A percentile compares a stretch with the other conserved stretches of the same genome.
Evolutionary conservation across 371 early-diverging fungal species (phyloP).

Genomic region (Actinomucor elegans): DNA sequence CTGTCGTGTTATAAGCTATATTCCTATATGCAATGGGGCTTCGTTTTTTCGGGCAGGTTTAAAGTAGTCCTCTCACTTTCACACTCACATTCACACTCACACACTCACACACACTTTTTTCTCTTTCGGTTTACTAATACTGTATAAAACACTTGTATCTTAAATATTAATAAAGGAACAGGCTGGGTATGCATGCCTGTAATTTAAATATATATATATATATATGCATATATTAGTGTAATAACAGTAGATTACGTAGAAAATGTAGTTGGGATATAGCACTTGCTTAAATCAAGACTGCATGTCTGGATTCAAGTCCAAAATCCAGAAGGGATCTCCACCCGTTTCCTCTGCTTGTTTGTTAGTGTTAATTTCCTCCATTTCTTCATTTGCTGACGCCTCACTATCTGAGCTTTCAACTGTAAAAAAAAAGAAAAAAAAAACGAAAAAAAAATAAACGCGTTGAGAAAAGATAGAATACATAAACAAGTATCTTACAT

Average conservation of each 20-base stretch:
- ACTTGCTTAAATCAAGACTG: slow-evolving; percentile 4
- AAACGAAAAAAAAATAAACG: too few relatives aligned
- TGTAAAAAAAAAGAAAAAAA: slow-evolving; percentile 13
- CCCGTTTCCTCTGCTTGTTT: slow-evolving; percentile 29
- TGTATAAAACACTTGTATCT: too few relatives aligned
- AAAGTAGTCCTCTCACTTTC: too few relatives aligned
- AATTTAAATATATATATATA: too few relatives aligned
- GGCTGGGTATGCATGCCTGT: too few relatives aligned
- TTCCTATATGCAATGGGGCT: too few relatives aligned
- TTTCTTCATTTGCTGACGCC: slow-evolving; percentile 30
- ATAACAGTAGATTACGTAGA: background rate
- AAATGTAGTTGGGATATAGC: background rate
- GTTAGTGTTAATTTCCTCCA: slow-evolving; percentile 8
- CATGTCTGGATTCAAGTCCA: slow-evolving; percentile 55
- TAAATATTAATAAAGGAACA: background rate
- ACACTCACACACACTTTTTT: too few relatives aligned
- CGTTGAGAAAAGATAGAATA: background rate
- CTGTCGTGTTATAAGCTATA: too few relatives aligned
- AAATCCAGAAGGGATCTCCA: slow-evolving; percentile 47
- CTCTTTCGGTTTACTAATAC: too few relatives aligned
- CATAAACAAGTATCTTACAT: slow-evolving; percentile 20
- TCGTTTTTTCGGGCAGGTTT: too few relatives aligned
- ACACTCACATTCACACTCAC: too few relatives aligned
- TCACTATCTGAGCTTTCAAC: slow-evolving; percentile 47
- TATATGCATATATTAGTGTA: background rate